Base-by-base conservation (phyloP, 495 filamentous ascomycete genomes). In the Penicillium samsonianum region DNA sequence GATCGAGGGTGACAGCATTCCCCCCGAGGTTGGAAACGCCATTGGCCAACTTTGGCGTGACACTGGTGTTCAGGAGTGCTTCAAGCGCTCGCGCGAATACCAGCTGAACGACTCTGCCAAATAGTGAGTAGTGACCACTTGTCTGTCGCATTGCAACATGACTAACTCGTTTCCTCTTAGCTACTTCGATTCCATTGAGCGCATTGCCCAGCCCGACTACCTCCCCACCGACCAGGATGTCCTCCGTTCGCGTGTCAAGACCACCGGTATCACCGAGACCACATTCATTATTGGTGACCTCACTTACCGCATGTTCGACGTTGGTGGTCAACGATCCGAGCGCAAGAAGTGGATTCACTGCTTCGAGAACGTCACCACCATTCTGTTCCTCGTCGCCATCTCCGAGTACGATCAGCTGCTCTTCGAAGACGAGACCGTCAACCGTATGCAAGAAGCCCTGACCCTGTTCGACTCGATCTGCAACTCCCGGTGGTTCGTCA, bases 261-360 rank as follows among this genome's bases (percentile, higher is more conserved):
- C 94, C 23, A 99, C 94, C 48, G 95, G 94, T 85, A 98, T 99
- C 68, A 99, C 91, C 17, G 94, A 99, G 78, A 98, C 94, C 19
- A 94, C 92, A 44, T 99, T 99, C 77, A 93, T 96, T 69, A 95
- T 98, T 62, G 95, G 94, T 59, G 91, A 97, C 66, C 78, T 99
- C 67, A 98, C 92, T 30, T 99, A 97, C 78, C 87, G 95, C 54
- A 99, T 99, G 94, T 98, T 98, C 78, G 94, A 99, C 72, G 94
- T 99, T 31, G 94, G 94, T 81, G 94, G 94, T 67, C 94, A 98
- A 77, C 88, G 94, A 65, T 98, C 95, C 1, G 94, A 99, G 76
- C 89, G 94, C 62, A 99, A 99, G 88, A 99, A 99, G 87, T 99
- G 94, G 94, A 99, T 99, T 58, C 94, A 99, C 80, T 96, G 93